Base-by-base conservation (phyloP, 2,329 filamentous ascomycete species). In the Neonectria magnoliae region DNA sequence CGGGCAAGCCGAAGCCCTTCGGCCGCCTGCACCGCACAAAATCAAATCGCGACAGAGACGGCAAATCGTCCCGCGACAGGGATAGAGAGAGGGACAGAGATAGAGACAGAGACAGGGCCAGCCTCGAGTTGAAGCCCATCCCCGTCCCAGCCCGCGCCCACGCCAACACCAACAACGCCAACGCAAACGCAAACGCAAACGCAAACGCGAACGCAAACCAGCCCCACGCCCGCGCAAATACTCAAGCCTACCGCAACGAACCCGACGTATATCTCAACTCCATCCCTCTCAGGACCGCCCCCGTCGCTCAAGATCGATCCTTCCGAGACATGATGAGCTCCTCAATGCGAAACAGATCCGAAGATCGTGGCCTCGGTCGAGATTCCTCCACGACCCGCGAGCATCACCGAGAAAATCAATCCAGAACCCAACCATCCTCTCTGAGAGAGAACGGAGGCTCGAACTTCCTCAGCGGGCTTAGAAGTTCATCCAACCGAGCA, bases 291-390 rank as follows among this genome's bases (percentile, higher is more conserved):
- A 90, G 85, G 75, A 90, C 90, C 1, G 87, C 91, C 10, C 88
- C 91, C 1, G 78, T 89, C 36, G 86, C 79, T 41, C 86, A 88
- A 71, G 92, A 94, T 61, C 87, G 90, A 70, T 85, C 89, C 3
- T 89, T 90, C 72, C 87, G 88, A 70, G 87, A 91, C 48, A 90
- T 91, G 81, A 90, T 92, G 82, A 83, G 81, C 67, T 88, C 91
- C 31, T 84, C 85, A 25, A 78, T 85, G 60, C 87, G 92, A 66
- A 93, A 92, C 70, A 89, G 91, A 71, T 94, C 92, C 4, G 88
- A 89, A 66, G 93, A 97, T 76, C 88, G 92, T 70, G 78, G 82
- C 18, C 75, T 79, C 16, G 73, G 78, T 22, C 80, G 85, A 64
- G 85, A 87, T 50, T 75, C 76, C 13, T 76, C 80, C 14, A 71